These are phyloP conservation scores for Annulohypoxylon maeteangense DNA, from an alignment of 495 filamentous ascomycete species.

Conservation along the genomic window DNA sequence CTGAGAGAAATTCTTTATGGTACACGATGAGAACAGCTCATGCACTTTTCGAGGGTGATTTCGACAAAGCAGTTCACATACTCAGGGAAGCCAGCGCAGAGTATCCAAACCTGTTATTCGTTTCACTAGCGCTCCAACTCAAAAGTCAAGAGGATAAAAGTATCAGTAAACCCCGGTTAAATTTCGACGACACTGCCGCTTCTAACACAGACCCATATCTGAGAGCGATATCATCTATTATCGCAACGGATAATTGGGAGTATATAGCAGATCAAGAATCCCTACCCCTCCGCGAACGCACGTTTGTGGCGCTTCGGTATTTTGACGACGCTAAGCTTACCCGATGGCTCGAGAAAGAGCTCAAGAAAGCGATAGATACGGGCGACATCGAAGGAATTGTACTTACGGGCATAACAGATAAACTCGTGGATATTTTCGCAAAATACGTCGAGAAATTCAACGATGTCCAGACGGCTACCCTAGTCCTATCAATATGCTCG, in stretches of 20 bases:
- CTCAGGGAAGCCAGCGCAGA: slow-evolving; percentile 61
- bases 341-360: slow-evolving; percentile 72
- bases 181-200: slow-evolving; percentile 59
- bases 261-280: slow-evolving; percentile 83
- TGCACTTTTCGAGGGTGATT: slow-evolving; percentile 78
- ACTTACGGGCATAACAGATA: slow-evolving; percentile 83
- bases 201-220: slow-evolving; percentile 81
- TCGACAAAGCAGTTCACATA: slow-evolving; percentile 65
- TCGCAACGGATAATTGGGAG: slow-evolving; percentile 88
- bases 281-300: slow-evolving; percentile 83
- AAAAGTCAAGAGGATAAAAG: slow-evolving; percentile 52
- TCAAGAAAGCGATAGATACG: slow-evolving; percentile 69
- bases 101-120: slow-evolving; percentile 62
- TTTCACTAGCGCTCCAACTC: slow-evolving; percentile 64
- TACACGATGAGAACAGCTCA: slow-evolving; percentile 84
- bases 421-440: slow-evolving; percentile 83
- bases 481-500: slow-evolving; percentile 82
- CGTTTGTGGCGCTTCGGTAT: slow-evolving; percentile 86
- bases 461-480: slow-evolving; percentile 89
- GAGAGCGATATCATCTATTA: slow-evolving; percentile 89
- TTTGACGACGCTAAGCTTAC: slow-evolving; percentile 81
- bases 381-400: slow-evolving; percentile 91
- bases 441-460: slow-evolving; percentile 87
- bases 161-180: slow-evolving; percentile 50
- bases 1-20: slow-evolving; percentile 71